Percentiles rank a stretch among this genome's conserved stretches.
Evolutionary conservation across 257 asterid species (phyloP).

Genomic region (Coffea canephora): DNA sequence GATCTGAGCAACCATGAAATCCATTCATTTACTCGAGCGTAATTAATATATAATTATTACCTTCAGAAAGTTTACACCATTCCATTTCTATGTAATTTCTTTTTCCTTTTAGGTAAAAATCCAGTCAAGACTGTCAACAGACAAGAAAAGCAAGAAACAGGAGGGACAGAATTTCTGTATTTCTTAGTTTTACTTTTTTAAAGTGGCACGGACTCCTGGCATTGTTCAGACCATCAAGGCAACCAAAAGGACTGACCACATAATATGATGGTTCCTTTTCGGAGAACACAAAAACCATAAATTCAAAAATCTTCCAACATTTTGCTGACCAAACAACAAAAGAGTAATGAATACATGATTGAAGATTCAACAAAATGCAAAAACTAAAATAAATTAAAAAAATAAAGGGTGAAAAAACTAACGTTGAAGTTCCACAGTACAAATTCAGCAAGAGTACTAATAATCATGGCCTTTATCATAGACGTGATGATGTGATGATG

Average conservation of each 20-base stretch:
- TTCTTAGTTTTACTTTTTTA: slow-evolving; percentile 21
- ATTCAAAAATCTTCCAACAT: not conserved
- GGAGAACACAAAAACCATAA: not conserved
- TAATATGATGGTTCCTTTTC: not conserved
- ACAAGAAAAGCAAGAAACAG: slow-evolving; percentile 20
- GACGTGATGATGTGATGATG: not conserved
- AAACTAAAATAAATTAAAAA: too few relatives aligned
- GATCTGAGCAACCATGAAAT: not conserved
- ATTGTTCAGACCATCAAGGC: slow-evolving; percentile 12
- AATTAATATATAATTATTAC: too few relatives aligned
- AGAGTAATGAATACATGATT: too few relatives aligned
- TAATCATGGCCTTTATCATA: not conserved
- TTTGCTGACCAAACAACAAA: not conserved
- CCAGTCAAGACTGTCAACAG: slow-evolving; percentile 12
- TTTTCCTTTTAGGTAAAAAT: not conserved
- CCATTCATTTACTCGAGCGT: too few relatives aligned
- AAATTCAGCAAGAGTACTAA: not conserved
- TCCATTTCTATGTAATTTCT: not conserved
- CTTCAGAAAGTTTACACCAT: not conserved
- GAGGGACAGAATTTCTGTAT: not conserved
- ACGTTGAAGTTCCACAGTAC: too few relatives aligned
- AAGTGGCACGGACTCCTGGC: slow-evolving; percentile 16
- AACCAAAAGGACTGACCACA: slow-evolving; percentile 14
- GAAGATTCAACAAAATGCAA: too few relatives aligned
- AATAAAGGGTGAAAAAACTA: too few relatives aligned